Evolutionary conservation across 139 green algal species (phyloP).

Genomic region (Picochlorum sp.): DNA sequence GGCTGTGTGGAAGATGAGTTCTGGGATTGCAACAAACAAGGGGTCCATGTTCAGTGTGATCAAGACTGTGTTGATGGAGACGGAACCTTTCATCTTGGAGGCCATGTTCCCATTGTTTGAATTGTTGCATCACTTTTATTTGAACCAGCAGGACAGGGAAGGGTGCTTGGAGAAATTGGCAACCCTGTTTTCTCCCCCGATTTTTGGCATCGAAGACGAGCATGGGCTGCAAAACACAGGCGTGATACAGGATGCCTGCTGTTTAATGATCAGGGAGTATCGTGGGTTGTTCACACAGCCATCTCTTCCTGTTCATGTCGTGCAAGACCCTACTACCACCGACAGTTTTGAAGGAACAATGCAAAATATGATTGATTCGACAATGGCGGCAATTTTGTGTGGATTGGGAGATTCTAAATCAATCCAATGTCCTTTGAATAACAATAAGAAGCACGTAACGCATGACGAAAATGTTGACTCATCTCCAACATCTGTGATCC

Average conservation of each 20-base stretch:
- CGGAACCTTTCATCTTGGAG: conserved; percentile 27
- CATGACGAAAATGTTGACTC: no score
- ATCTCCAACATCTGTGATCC: no score
- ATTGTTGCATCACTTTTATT: conserved; percentile 30
- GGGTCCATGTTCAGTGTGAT: background rate
- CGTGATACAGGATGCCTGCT: conserved; percentile 2
- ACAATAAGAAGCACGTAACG: no score
- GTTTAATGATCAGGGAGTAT: conserved; percentile 28
- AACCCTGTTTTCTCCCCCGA: conserved; percentile 9
- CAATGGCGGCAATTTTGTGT: background rate
- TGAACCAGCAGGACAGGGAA: conserved; percentile 28
- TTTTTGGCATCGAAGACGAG: conserved; percentile 19
- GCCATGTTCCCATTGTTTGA: conserved; percentile 34
- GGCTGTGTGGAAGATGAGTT: conserved; percentile 13
- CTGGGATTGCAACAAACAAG: background rate
- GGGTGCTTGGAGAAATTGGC: conserved; percentile 11
- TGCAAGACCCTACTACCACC: conserved; percentile 9
- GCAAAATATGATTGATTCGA: background rate
- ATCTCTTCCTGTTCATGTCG: conserved; percentile 19
- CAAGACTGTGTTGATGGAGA: conserved; percentile 8
- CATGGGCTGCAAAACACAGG: conserved; percentile 3
- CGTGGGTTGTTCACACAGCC: conserved; percentile 33
- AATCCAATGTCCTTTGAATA: no score
- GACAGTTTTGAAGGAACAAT: conserved; percentile 1
- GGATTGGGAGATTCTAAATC: background rate